A percentile compares a stretch with the other conserved stretches of the same genome.
Evolutionary conservation across 2,329 filamentous ascomycete species (phyloP).

Genomic region (Colletotrichum orbiculare): DNA sequence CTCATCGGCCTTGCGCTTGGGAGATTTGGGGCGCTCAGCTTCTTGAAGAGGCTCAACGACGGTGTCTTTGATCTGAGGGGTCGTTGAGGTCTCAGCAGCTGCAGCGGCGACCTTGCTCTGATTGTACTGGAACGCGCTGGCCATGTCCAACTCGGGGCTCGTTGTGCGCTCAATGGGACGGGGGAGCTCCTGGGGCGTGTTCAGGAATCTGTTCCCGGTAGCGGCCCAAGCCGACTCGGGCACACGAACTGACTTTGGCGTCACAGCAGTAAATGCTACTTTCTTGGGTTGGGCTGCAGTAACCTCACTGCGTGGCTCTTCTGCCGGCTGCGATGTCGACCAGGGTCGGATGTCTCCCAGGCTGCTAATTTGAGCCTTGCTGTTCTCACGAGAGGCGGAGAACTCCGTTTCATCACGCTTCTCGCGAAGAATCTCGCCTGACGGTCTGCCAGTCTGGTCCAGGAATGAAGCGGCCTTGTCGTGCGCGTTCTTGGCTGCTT

Average conservation of each 20-base stretch:
- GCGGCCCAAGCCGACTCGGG: conserved; percentile 26
- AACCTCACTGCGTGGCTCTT: too few relatives aligned
- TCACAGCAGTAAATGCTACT: background rate
- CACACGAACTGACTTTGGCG: conserved; percentile 20
- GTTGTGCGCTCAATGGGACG: background rate
- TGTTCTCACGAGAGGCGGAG: conserved; percentile 53
- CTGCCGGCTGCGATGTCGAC: too few relatives aligned
- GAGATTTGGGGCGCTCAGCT: conserved; percentile 1
- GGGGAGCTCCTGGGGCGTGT: conserved; percentile 14
- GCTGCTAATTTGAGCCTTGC: conserved; percentile 40
- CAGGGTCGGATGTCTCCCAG: background rate
- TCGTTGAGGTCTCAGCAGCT: background rate
- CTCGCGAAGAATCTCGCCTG: conserved; percentile 46
- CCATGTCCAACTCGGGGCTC: conserved; percentile 36
- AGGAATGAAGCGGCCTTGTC: background rate
- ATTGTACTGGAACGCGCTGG: conserved; percentile 35
- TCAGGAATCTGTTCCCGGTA: conserved; percentile 32
- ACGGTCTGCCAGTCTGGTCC: conserved; percentile 7
- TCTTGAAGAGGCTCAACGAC: background rate
- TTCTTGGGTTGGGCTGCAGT: background rate
- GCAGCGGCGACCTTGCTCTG: conserved; percentile 31
- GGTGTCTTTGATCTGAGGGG: background rate
- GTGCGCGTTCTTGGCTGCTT: too few relatives aligned
- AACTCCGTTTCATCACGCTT: conserved; percentile 52
- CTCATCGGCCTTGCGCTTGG: conserved; percentile 48